Percentiles rank a stretch among this genome's conserved stretches.
Evolutionary conservation across 1,284 basidiomycete species (phyloP).

Genomic region (Trametes versicolor): DNA sequence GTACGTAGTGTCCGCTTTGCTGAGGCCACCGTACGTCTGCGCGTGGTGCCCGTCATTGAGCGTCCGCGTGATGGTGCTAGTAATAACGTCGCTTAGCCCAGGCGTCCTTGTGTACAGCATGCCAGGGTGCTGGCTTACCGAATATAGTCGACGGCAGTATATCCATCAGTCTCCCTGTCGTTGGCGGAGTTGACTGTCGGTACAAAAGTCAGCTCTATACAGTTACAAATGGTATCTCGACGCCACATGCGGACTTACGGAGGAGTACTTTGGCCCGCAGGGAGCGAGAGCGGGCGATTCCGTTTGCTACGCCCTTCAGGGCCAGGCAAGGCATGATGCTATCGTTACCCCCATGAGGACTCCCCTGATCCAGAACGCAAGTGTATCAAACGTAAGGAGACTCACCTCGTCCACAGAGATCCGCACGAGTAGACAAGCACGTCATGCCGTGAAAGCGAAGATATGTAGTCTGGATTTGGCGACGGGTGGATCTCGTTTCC

Average conservation of each 20-base stretch:
- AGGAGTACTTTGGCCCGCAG: constrained; percentile 88
- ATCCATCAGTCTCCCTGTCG: constrained; percentile 92
- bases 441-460: constrained; percentile 70
- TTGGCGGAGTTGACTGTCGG: constrained; percentile 85
- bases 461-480: constrained; percentile 86
- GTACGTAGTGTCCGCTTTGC: constrained; percentile 67
- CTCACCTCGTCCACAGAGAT: constrained; percentile 90
- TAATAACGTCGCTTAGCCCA: not conserved
- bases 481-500: constrained; percentile 91
- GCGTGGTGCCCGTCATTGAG: constrained; percentile 71
- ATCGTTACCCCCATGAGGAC: constrained; percentile 7
- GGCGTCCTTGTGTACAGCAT: constrained; percentile 6
- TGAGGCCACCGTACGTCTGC: constrained; percentile 59
- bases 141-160: constrained; percentile 88
- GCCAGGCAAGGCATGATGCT: constrained; percentile 92
- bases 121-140: constrained; percentile 51
- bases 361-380: not conserved
- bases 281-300: constrained; percentile 79
- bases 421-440: constrained; percentile 92
- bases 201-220: constrained; percentile 12
- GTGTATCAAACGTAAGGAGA: not conserved
- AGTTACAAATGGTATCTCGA: not conserved
- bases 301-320: constrained; percentile 81
- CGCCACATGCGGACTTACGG: constrained; percentile 55
- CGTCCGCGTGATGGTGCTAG: constrained; percentile 74